These are phyloP conservation scores for Aspergillus incahuasiensis DNA, from an alignment of 495 filamentous ascomycete species.

Conservation along the genomic window DNA sequence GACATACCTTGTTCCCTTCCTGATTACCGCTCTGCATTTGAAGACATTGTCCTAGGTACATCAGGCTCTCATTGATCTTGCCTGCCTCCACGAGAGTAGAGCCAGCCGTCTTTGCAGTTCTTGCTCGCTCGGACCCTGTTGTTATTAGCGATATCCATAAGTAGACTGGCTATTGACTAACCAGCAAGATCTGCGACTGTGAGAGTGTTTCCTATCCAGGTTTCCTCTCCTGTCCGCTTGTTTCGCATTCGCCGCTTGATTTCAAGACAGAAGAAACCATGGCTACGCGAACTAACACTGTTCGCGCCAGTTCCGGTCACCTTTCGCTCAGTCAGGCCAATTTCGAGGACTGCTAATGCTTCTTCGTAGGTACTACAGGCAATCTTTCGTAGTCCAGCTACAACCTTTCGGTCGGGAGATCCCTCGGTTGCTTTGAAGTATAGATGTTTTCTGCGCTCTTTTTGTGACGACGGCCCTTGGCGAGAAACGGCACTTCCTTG, in stretches of 20 bases:
- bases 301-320: slow-evolving; percentile 90
- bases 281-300: slow-evolving; percentile 80
- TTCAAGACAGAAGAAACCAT: slow-evolving; percentile 95
- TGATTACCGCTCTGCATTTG: slow-evolving; percentile 87
- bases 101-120: slow-evolving; percentile 89
- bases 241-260: slow-evolving; percentile 73
- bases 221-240: slow-evolving; percentile 44
- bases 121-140: slow-evolving; percentile 79
- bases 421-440: slow-evolving; percentile 85
- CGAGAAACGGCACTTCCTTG: slow-evolving; percentile 39
- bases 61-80: slow-evolving; percentile 95
- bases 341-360: slow-evolving; percentile 85
- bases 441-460: slow-evolving; percentile 70
- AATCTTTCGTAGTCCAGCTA: slow-evolving; percentile 86
- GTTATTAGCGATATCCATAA: slow-evolving; percentile 11
- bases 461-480: slow-evolving; percentile 39
- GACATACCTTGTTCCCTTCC: slow-evolving; percentile 65
- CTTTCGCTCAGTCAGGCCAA: slow-evolving; percentile 78
- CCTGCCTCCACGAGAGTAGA: slow-evolving; percentile 91
- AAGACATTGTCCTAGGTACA: slow-evolving; percentile 96
- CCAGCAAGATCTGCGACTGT: slow-evolving; percentile 93
- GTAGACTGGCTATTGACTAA: slow-evolving; percentile 22
- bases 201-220: slow-evolving; percentile 76
- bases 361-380: slow-evolving; percentile 81
- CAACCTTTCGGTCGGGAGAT: slow-evolving; percentile 82